Evolutionary conservation across 371 early-diverging fungal genomes (phyloP), one percentile per base, ranked within the genome.

Genomic region (Mucor saturninus): DNA sequence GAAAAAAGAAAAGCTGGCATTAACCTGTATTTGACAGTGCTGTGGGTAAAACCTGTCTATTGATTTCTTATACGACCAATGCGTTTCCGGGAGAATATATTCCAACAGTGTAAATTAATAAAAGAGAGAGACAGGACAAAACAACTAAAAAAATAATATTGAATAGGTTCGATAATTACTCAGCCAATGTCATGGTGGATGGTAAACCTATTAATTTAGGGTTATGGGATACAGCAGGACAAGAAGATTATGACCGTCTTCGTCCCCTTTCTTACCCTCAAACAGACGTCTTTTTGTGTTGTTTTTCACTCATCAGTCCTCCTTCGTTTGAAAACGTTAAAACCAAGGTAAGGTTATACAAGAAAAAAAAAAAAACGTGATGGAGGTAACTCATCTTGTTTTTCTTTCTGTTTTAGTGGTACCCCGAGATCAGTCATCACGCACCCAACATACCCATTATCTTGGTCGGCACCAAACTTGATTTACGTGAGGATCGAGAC

Each of bases 151-250:
- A 42, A 29, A 14, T 4, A 21, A 29, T 21, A 7, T 53, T 5
- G 15, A 40, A 49, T 83, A 89, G 90, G 32, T 97, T 97, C 70
- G 97, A 98, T 77, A 98, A 95, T 85, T 94, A 95, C 73, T 93
- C 93, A 56, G 92, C 91, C 53, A 94, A 94, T 79, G 91, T 97
- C 43, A 87, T 90, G 88, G 90, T 97, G 15, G 97, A 97, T 77
- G 95, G 95, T 57, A 90, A 91, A 76, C 90, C 89, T 60, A 93
- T 97, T 66, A 94, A 93, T 76, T 80, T 98, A 21, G 95, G 95
- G 48, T 86, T 98, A 52, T 98, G 98, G 98, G 98, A 98, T 89
- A 98, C 98, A 21, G 97, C 98, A 61, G 97, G 95, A 15, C 97
- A 98, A 79, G 98, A 98, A 80, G 96, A 96, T 76, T 96, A 95